Evolutionary conservation across 2,329 filamentous ascomycete species (phyloP).

Genomic region (Aspergillus quadrilineatus): DNA sequence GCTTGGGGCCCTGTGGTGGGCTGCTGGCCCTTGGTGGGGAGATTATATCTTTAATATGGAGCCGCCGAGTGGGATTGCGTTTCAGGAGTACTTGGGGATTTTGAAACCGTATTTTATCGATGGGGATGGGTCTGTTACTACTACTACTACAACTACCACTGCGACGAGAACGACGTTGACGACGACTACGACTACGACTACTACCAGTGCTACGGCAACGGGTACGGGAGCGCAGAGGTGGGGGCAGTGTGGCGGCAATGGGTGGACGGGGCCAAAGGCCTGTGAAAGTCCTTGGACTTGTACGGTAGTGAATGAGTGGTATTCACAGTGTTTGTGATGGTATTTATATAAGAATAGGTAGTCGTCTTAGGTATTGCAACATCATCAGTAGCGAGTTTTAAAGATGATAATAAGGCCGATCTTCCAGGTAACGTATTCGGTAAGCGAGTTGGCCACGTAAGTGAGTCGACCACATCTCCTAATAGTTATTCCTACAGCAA

Average conservation of each 20-base stretch:
- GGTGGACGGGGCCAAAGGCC: neutral
- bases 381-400: too few relatives aligned
- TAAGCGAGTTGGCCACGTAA: too few relatives aligned
- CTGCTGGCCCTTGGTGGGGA: conserved; percentile 54
- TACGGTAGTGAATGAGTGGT: neutral
- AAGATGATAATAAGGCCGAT: too few relatives aligned
- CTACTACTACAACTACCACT: neutral
- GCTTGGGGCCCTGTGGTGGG: conserved; percentile 54
- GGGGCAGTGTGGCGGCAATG: neutral
- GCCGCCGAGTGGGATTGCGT: conserved; percentile 48
- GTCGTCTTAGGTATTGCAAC: too few relatives aligned
- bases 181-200: neutral
- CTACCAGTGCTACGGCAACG: neutral
- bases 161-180: neutral
- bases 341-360: neutral
- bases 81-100: conserved; percentile 32
- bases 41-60: conserved; percentile 53
- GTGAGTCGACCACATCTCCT: too few relatives aligned
- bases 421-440: too few relatives aligned
- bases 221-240: neutral
- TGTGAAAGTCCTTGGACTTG: neutral
- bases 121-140: too few relatives aligned
- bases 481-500: too few relatives aligned
- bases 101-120: conserved; percentile 22
- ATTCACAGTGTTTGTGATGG: neutral